Base-by-base conservation (phyloP, 345 rosid species). In the Lepidium sativum region DNA sequence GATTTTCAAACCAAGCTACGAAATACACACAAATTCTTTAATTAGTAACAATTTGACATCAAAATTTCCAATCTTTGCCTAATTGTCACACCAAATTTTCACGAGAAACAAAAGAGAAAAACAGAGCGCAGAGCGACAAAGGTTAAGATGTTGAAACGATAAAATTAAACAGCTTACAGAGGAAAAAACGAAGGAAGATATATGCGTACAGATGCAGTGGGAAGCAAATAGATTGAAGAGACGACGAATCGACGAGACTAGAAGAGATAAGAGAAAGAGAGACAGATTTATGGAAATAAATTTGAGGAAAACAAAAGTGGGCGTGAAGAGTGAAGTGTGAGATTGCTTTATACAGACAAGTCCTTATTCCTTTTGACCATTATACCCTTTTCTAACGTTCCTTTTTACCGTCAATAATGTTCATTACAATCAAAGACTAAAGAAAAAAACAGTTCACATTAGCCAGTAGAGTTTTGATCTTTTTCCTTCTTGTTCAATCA, bases 121-220 rank as follows among this genome's bases (percentile, higher is more conserved):
- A 41, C 6, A 60, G 34, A 44, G 35, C 42, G 32, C n/a, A n/a
- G n/a, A n/a, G n/a, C n/a, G n/a, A 42, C 3, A 20, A 27, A 56
- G 3, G 33, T 9, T 49, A 39, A 31, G 13, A 58, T 34, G 15
- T 27, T 0, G 13, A 23, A 47, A 55, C 8, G 8, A 49, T 10
- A 8, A 1, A 45, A 49, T n/a, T n/a, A n/a, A n/a, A n/a, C n/a
- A 60, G 67, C 77, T 66, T 72, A 73, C 67, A 60, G 35, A 27
- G n/a, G 57, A 44, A 2, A 18, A 35, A 34, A 2, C n/a, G 59
- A 17, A 37, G 20, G 71, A 72, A 50, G 60, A 51, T 34, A 0
- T 40, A 13, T 12, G 29, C 21, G 40, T 57, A 13, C 29, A 65
- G 71, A 72, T 57, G 33, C 67, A 72, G 67, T 58, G 71, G 56